phyloP scores from a whole-genome alignment of 352 stramenopile genomes.

The Globisporangium sylvaticum region DNA sequence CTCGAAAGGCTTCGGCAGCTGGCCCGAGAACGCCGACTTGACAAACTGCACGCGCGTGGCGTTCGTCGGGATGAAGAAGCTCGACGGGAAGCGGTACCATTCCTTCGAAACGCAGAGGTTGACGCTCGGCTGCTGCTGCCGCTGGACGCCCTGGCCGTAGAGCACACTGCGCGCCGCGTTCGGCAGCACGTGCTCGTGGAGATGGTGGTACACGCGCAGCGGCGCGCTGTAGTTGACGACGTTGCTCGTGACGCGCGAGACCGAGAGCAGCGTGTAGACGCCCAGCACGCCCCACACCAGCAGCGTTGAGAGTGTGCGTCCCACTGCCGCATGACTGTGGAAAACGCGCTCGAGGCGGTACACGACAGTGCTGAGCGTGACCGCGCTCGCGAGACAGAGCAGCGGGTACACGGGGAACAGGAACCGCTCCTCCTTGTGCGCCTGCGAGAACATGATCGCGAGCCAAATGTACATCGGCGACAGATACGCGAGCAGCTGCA shows the following conservation, averaged over 20 bases:
- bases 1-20: conserved; percentile 93
- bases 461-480: conserved; percentile 90
- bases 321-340: conserved; percentile 19
- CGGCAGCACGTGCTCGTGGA: conserved; percentile 57
- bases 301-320: conserved; percentile 21
- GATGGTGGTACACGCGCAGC: conserved; percentile 64
- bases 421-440: conserved; percentile 99
- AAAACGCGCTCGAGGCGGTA: conserved; percentile 31
- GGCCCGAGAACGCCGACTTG: conserved; percentile 89
- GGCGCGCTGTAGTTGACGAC: conserved; percentile 70
- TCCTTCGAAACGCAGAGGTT: conserved; percentile 95
- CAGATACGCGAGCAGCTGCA: conserved; percentile 41
- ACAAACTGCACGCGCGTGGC: conserved; percentile 86
- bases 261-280: conserved; percentile 49
- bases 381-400: conserved; percentile 76
- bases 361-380: conserved; percentile 56
- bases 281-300: conserved; percentile 42
- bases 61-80: conserved; percentile 93
- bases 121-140: conserved; percentile 13
- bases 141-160: not conserved
- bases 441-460: conserved; percentile 88
- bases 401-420: conserved; percentile 95
- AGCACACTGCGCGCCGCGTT: conserved; percentile 26
- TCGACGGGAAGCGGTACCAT: conserved; percentile 97
- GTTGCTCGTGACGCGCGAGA: conserved; percentile 61